Evolutionary conservation across 371 early-diverging fungal species (phyloP).

Genomic region (Zopfochytrium polystomum): DNA sequence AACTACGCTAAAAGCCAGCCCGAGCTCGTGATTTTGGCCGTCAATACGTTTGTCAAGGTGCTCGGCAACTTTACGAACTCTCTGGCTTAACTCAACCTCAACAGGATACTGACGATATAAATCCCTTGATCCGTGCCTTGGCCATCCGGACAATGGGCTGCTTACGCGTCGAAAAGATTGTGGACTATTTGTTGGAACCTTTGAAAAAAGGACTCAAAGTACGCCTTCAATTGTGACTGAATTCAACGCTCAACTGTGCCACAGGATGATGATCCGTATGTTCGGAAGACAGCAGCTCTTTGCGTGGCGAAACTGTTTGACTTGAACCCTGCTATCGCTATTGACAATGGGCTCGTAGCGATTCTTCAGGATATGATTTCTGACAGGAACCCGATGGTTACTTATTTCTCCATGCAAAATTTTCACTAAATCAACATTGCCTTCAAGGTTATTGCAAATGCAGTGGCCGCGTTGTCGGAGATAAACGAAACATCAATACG

Average conservation of each 20-base stretch:
- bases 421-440: neutral
- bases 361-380: slow-evolving; percentile 83
- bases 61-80: neutral
- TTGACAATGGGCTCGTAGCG: slow-evolving; percentile 81
- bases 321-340: slow-evolving; percentile 66
- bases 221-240: neutral
- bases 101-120: slow-evolving; percentile 91
- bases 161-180: slow-evolving; percentile 90
- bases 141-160: slow-evolving; percentile 98
- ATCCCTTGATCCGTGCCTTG: slow-evolving; percentile 91
- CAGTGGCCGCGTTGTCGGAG: slow-evolving; percentile 90
- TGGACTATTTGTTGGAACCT: slow-evolving; percentile 75
- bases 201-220: slow-evolving; percentile 52
- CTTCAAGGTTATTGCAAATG: slow-evolving; percentile 86
- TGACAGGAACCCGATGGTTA: slow-evolving; percentile 91
- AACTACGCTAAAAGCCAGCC: slow-evolving; percentile 94
- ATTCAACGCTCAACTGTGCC: neutral
- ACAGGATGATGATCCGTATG: slow-evolving; percentile 60
- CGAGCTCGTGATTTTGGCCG: slow-evolving; percentile 93
- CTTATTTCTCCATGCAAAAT: neutral
- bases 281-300: slow-evolving; percentile 57
- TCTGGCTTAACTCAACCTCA: neutral
- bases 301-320: slow-evolving; percentile 93
- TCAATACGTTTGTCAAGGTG: slow-evolving; percentile 95
- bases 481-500: slow-evolving; percentile 80